phyloP scores from a whole-genome alignment of 2,329 filamentous ascomycete genomes.

The Bisporella sp. region DNA sequence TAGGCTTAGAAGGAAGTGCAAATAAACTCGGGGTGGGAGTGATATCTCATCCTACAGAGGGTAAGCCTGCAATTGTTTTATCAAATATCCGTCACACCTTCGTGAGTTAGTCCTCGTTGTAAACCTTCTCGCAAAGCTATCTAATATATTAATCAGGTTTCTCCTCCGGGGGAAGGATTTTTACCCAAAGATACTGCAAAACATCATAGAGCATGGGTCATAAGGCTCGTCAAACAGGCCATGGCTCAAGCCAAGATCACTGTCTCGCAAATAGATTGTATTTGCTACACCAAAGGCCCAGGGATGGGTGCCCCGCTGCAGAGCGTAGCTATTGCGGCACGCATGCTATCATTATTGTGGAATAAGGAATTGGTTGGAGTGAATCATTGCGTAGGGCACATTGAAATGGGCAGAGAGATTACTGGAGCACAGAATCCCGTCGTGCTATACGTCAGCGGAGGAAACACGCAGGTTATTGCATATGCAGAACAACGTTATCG shows the following conservation, averaged over 20 bases:
- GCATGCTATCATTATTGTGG: constrained; percentile 80
- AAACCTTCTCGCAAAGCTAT: background rate
- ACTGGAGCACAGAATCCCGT: constrained; percentile 88
- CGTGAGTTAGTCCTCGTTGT: constrained; percentile 23
- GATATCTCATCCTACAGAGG: constrained; percentile 63
- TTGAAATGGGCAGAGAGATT: constrained; percentile 95
- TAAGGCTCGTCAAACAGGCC: constrained; percentile 71
- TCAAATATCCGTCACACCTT: constrained; percentile 95
- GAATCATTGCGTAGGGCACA: constrained; percentile 97
- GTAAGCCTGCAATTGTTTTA: constrained; percentile 58
- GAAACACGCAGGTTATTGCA: constrained; percentile 96
- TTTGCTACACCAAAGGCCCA: constrained; percentile 92
- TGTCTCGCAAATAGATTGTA: constrained; percentile 69
- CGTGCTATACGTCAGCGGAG: constrained; percentile 90
- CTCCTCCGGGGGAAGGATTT: constrained; percentile 89
- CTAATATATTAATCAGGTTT: constrained; percentile 34
- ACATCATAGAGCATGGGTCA: constrained; percentile 85
- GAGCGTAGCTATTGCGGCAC: constrained; percentile 76
- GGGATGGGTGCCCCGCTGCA: constrained; percentile 95
- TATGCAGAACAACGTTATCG: constrained; percentile 92
- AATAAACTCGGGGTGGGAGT: constrained; percentile 96
- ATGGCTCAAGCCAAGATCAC: constrained; percentile 60
- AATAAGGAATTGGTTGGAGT: constrained; percentile 83
- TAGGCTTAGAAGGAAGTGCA: constrained; percentile 84
- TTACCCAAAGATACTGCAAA: constrained; percentile 92